phyloP scores from a whole-genome alignment of 2,329 filamentous ascomycete genomes.

The Tolypocladium pustulatum region DNA sequence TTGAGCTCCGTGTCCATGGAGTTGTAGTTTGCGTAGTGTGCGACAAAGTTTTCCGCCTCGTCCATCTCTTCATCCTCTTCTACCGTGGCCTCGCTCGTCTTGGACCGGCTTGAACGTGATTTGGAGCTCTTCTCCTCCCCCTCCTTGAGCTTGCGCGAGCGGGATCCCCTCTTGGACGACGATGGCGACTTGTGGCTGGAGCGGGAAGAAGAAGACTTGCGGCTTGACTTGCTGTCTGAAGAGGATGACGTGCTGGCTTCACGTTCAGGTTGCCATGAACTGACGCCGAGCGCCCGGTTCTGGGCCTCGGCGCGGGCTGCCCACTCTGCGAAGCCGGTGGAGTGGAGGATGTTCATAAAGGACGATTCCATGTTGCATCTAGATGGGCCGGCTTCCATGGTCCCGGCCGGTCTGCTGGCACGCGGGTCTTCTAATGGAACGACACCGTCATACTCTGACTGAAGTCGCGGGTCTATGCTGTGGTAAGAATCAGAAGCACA shows the following conservation, averaged over 20 bases:
- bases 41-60: slow-evolving; percentile 1
- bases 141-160: not conserved
- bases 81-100: not conserved
- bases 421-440: not conserved
- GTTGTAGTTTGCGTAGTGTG: slow-evolving; percentile 4
- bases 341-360: slow-evolving; percentile 4
- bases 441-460: not conserved
- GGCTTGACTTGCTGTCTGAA: not conserved
- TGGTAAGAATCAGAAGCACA: not conserved
- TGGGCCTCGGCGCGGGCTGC: slow-evolving; percentile 5
- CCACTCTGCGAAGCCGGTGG: slow-evolving; percentile 6
- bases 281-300: slow-evolving; percentile 1
- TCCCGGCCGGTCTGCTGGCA: slow-evolving; percentile 1
- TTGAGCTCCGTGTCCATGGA: slow-evolving; percentile 6
- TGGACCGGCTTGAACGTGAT: not conserved
- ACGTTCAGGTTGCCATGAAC: not conserved
- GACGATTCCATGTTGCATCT: slow-evolving; percentile 7
- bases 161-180: not conserved
- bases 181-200: not conserved
- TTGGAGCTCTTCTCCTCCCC: not conserved
- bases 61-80: slow-evolving; percentile 1
- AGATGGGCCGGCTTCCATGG: slow-evolving; percentile 3
- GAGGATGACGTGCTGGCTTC: not conserved
- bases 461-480: not conserved
- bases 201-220: not conserved